Conservation (phyloP, 2,329 filamentous ascomycete species). For the Aschersonia sp. region DNA sequence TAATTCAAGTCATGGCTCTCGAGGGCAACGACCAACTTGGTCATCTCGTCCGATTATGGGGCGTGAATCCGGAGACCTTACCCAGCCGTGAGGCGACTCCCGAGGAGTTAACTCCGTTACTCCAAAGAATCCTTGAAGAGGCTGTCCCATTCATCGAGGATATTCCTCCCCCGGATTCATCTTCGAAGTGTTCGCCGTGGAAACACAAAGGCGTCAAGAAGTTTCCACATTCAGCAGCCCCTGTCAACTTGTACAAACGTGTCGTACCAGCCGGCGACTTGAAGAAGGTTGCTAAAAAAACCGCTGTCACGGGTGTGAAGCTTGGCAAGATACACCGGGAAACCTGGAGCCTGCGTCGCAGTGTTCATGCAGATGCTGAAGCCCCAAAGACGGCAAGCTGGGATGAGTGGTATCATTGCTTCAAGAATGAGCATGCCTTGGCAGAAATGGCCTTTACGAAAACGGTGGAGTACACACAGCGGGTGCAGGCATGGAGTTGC, state of each 20-base stretch:
- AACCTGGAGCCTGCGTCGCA: conserved; percentile 50
- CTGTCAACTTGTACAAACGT: conserved; percentile 38
- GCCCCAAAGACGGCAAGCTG: conserved; percentile 41
- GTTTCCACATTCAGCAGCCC: conserved; percentile 31
- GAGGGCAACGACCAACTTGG: background rate
- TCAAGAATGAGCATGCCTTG: conserved; percentile 34
- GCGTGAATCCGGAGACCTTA: background rate
- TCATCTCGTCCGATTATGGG: background rate
- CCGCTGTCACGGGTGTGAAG: conserved; percentile 10
- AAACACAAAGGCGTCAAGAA: conserved; percentile 32
- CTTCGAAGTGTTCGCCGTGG: conserved; percentile 22
- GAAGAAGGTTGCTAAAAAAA: conserved; percentile 18
- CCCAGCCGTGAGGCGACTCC: background rate
- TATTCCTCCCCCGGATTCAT: conserved; percentile 24
- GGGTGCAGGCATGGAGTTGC: conserved; percentile 31
- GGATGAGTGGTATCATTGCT: conserved; percentile 44
- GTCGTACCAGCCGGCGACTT: conserved; percentile 30
- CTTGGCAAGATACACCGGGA: conserved; percentile 21
- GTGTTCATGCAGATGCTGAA: conserved; percentile 40
- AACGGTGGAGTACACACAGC: conserved; percentile 17
- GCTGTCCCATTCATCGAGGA: conserved; percentile 36
- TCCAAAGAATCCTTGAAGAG: background rate
- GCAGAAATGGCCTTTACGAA: conserved; percentile 26
- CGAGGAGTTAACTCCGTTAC: background rate
- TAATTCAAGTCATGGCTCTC: background rate